Evolutionary conservation across 2,329 filamentous ascomycete genomes (phyloP).

Genomic region (Zalaria obscura): DNA sequence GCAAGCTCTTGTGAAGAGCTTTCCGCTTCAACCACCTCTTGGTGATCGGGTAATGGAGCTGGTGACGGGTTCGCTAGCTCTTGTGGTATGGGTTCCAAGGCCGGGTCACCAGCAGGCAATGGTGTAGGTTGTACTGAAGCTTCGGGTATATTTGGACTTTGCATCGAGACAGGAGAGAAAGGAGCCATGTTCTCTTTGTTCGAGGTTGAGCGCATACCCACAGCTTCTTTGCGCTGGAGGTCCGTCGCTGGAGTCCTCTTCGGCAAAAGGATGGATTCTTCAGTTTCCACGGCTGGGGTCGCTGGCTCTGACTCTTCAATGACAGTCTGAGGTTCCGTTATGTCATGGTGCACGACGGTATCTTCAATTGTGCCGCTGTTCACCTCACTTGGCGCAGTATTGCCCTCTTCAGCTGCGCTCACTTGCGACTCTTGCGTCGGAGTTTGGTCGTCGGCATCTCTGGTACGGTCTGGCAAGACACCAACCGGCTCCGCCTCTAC

Average conservation of each 20-base stretch:
- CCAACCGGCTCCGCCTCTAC: too few species aligned
- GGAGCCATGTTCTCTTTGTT: slow-evolving; percentile 19
- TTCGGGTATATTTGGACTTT: not conserved
- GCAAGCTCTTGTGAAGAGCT: not conserved
- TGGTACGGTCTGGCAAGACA: too few species aligned
- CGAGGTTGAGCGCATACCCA: slow-evolving; percentile 14
- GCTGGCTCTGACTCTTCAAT: not conserved
- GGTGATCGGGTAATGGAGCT: too few species aligned
- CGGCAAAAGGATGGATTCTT: slow-evolving; percentile 9
- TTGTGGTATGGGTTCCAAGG: too few species aligned
- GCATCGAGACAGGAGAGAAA: slow-evolving; percentile 4
- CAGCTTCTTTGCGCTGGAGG: slow-evolving; percentile 11
- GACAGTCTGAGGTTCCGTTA: not conserved
- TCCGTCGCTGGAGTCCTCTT: slow-evolving; percentile 12
- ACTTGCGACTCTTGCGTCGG: too few species aligned
- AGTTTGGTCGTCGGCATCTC: too few species aligned
- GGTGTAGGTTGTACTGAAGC: too few species aligned
- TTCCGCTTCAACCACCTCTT: too few species aligned
- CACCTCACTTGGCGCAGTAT: not conserved
- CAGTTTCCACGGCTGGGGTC: slow-evolving; percentile 5
- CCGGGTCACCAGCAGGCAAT: too few species aligned
- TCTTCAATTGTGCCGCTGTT: slow-evolving; percentile 10
- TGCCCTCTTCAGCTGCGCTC: too few species aligned
- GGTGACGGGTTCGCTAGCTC: too few species aligned
- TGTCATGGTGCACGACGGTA: slow-evolving; percentile 4